Evolutionary conservation across 2,329 filamentous ascomycete species (phyloP), one percentile per base, ranked within the genome.

Genomic region (Xylariales sp.): DNA sequence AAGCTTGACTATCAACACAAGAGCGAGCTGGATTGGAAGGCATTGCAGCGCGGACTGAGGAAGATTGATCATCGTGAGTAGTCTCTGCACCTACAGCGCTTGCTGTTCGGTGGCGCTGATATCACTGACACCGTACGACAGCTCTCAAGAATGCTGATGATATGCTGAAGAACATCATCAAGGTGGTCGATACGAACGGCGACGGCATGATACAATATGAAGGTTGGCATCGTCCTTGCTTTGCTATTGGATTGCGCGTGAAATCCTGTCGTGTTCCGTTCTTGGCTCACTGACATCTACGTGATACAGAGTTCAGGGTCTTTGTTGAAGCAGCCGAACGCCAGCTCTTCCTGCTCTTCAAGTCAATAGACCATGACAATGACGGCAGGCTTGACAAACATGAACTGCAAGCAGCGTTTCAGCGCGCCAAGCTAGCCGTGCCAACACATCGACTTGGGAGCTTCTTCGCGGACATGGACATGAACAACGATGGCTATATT

Each of bases 151-250:
- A 96, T 73, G 93, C 93, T 59, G 86, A 95, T 63, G 72, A 78
- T 27, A 80, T 97, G 71, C 75, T 98, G 48, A 77, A 80, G 58
- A 82, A 86, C 57, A 86, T 97, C 44, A 76, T 96, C 60, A 74
- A 76, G 50, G 78, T 84, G 46, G 89, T 96, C 48, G 93, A 98
- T 60, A 85, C 82, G 44, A 89, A 90, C 59, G 80, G 82, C 19
- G 89, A 97, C 63, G 88, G 91, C 49, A 84, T 82, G 57, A 97
- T 98, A 54, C 85, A 94, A 64, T 96, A 88, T 61, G 78, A 89
- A 67, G 88, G 88, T 93, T 20, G 41, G 46, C 16, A 21, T 21
- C n/a, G 14, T 28, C 37, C 37, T 25, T 7, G 16, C n/a, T 12
- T 11, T n/a, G 14, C 14, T 4, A 12, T 15, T 3, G 11, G 14